Percentiles rank a stretch among this genome's conserved stretches.
phyloP scores from a whole-genome alignment of 129 eudicot species.

The Gnaphalium uliginosum region DNA sequence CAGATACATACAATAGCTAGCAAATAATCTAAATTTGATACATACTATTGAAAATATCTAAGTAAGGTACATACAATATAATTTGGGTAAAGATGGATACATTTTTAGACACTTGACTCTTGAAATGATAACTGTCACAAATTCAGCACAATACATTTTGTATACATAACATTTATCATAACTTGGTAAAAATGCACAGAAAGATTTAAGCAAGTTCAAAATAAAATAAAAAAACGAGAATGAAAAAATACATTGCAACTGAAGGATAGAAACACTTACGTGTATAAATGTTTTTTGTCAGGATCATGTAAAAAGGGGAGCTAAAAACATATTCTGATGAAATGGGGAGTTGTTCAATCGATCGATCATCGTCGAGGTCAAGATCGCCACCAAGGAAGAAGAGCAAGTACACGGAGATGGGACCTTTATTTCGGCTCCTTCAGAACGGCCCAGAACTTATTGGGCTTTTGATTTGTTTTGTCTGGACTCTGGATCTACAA shows the following conservation, averaged over 20 bases:
- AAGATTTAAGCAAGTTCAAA: background rate
- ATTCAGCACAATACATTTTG: background rate
- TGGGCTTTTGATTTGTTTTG: too few species aligned
- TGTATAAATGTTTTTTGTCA: background rate
- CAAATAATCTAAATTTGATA: too few species aligned
- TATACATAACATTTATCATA: too few species aligned
- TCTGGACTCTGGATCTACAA: too few species aligned
- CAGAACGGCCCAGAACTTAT: background rate
- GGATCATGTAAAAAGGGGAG: constrained; percentile 21
- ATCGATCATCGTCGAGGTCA: constrained; percentile 25
- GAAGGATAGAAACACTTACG: constrained; percentile 4
- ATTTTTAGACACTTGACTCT: background rate
- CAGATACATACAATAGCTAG: too few species aligned
- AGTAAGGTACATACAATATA: background rate
- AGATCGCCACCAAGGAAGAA: constrained; percentile 15
- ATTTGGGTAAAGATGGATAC: too few species aligned
- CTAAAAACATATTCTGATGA: background rate
- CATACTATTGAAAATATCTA: too few species aligned
- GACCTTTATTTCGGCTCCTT: background rate
- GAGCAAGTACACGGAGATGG: background rate
- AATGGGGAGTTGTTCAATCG: constrained; percentile 2
- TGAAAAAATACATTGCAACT: background rate
- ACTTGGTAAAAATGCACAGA: background rate
- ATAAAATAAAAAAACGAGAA: too few species aligned
- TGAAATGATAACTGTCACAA: background rate